phyloP scores from a whole-genome alignment of 805 yeast genomes.

The Wickerhamiella nectarea region DNA sequence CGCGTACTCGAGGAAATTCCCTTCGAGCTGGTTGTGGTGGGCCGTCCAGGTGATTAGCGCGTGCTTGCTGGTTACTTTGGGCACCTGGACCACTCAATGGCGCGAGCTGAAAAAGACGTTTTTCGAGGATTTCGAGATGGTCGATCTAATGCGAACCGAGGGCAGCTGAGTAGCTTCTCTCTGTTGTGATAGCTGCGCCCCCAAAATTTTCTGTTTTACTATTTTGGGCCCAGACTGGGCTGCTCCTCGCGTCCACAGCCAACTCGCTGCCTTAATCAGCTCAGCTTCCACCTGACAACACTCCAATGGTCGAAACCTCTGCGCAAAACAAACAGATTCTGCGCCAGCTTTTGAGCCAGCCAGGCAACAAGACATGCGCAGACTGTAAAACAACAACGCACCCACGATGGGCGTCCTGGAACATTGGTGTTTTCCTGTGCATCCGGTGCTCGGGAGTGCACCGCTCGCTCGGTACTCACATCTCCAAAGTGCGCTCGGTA shows the following conservation, averaged over 20 bases:
- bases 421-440: slow-evolving; percentile 81
- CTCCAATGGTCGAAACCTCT: slow-evolving; percentile 20
- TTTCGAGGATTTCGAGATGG: slow-evolving; percentile 47
- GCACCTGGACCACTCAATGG: slow-evolving; percentile 88
- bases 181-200: neutral
- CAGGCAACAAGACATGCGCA: slow-evolving; percentile 66
- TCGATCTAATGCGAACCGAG: slow-evolving; percentile 12
- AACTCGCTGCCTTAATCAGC: slow-evolving; percentile 4
- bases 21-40: slow-evolving; percentile 74
- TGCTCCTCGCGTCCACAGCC: too few relatives aligned
- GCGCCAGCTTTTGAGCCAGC: slow-evolving; percentile 61
- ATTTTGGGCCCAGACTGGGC: neutral
- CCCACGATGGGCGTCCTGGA: slow-evolving; percentile 98
- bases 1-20: slow-evolving; percentile 52
- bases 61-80: slow-evolving; percentile 55
- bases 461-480: slow-evolving; percentile 90
- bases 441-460: slow-evolving; percentile 90
- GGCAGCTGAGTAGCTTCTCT: neutral
- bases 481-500: slow-evolving; percentile 81
- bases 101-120: slow-evolving; percentile 78
- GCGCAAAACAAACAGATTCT: slow-evolving; percentile 58
- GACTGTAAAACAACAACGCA: slow-evolving; percentile 83
- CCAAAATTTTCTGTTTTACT: neutral
- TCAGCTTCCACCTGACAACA: slow-evolving; percentile 12
- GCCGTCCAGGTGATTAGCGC: slow-evolving; percentile 56